Percentiles rank a stretch among this genome's conserved stretches.
phyloP scores from a whole-genome alignment of 2,329 filamentous ascomycete genomes.

The Seiridium cupressi region DNA sequence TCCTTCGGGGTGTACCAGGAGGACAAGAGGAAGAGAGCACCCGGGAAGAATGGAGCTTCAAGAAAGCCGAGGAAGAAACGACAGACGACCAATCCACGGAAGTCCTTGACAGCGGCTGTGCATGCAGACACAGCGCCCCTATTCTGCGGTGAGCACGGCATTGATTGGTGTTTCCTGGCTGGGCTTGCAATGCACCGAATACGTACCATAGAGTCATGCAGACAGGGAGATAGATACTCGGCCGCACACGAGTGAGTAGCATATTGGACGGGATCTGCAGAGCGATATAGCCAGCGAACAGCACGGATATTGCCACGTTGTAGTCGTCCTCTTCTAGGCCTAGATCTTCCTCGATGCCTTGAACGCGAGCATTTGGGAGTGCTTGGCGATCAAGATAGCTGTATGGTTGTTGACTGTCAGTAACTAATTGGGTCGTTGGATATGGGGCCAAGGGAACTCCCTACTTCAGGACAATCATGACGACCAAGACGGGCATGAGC shows the following conservation, averaged over 20 bases:
- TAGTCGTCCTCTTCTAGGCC: conserved; percentile 35
- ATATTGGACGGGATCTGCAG: conserved; percentile 40
- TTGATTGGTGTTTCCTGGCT: too few relatives aligned
- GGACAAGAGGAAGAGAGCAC: conserved; percentile 41
- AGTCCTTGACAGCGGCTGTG: conserved; percentile 34
- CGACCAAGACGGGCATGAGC: conserved; percentile 6
- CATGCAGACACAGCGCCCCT: conserved; percentile 22
- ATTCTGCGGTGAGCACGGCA: neutral
- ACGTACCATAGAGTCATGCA: conserved; percentile 38
- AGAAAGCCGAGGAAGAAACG: conserved; percentile 38
- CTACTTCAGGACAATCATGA: conserved; percentile 7
- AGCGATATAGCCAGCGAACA: conserved; percentile 39
- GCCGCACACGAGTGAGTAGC: conserved; percentile 40
- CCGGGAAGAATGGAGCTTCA: conserved; percentile 39
- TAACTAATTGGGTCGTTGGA: too few relatives aligned
- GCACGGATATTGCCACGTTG: conserved; percentile 35
- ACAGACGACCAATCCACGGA: conserved; percentile 30
- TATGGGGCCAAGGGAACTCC: neutral
- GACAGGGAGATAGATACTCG: conserved; percentile 37
- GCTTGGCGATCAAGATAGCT: conserved; percentile 46
- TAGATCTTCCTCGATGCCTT: conserved; percentile 40
- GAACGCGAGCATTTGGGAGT: conserved; percentile 42
- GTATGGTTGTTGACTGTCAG: neutral
- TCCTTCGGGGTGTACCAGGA: conserved; percentile 66
- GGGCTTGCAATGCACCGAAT: neutral